Base-by-base conservation (phyloP, 768 basidiomycete species). In the Tremella fuciformis region DNA sequence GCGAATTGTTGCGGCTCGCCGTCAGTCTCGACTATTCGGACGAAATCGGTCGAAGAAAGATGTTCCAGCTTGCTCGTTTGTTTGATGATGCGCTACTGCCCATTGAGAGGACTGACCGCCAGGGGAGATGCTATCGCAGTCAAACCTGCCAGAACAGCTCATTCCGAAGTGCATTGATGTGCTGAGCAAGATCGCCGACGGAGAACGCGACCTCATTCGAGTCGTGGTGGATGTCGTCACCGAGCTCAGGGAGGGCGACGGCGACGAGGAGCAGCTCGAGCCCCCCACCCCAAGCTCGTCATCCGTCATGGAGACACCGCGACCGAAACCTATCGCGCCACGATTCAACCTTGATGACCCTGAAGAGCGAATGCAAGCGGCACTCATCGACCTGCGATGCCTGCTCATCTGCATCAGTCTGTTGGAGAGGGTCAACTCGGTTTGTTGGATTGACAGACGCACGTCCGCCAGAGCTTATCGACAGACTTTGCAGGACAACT, bases 221-320 rank as follows among this genome's bases (percentile, higher is more conserved):
- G 82, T 93, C 22, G 85, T 93, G 0, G 91, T 94, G 38, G 91
- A 94, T 71, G 86, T 89, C 37, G 83, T 96, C 0, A 85, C 88
- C 54, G 88, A 89, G 58, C 80, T 94, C 9, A 81, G 91, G 21
- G 85, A 85, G 24, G 73, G 70, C 7, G 64, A 69, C 24, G 65
- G 63, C 8, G 70, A 68, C 3, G 69, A 63, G n/a, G 71, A 71
- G 13, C 42, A 16, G 22, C 51, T 44, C 19, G 47, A 73, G 64
- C 69, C 40, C 73, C 63, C 26, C 81, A 81, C 63, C 63, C 40
- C 39, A 19, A 65, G 52, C 52, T 64, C 65, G 55, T 57, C 61
- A 25, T 67, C 69, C 76, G 18, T 66, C 63, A 29, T 69, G 69
- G 44, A 81, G 82, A 66, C 59, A 18, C 65, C 67, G 1, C 22